Conservation (phyloP, 1,139 yeast species). For the Candida dubliniensis region DNA sequence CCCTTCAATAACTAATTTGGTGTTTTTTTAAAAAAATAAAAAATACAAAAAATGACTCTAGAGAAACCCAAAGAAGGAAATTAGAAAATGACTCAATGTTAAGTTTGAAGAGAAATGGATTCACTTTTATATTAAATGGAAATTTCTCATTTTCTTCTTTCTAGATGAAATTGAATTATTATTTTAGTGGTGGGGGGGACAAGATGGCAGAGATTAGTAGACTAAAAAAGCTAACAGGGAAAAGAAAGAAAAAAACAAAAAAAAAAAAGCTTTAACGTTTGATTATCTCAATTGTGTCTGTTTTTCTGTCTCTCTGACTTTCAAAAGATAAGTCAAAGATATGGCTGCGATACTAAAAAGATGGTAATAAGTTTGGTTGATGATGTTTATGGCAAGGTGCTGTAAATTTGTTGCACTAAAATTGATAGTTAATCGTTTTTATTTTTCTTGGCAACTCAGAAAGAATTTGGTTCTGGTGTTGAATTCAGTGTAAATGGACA, state of each 20-base stretch:
- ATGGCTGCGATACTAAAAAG: no score
- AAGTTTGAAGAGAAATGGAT: background rate
- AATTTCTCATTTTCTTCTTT: background rate
- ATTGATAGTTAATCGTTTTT: background rate
- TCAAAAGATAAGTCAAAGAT: no score
- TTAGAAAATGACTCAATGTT: background rate
- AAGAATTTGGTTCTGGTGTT: background rate
- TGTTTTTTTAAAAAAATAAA: background rate
- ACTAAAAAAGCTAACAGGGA: no score
- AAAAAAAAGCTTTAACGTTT: no score
- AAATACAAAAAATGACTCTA: slow-evolving; percentile 3
- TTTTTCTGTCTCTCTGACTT: no score
- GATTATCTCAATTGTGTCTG: no score
- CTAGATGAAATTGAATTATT: background rate
- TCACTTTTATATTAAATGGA: background rate
- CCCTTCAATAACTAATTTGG: no score
- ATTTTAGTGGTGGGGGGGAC: background rate
- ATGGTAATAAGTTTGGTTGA: no score
- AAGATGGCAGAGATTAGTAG: no score
- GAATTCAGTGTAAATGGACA: background rate
- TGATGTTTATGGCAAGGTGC: no score
- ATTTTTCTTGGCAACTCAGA: slow-evolving; percentile 2
- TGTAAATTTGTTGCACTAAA: no score
- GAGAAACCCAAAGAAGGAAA: slow-evolving; percentile 8
- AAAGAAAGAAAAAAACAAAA: no score